Evolutionary conservation across 1,284 basidiomycete species (phyloP), one percentile per base, ranked within the genome.

Genomic region (Cystobasidium pallidum): DNA sequence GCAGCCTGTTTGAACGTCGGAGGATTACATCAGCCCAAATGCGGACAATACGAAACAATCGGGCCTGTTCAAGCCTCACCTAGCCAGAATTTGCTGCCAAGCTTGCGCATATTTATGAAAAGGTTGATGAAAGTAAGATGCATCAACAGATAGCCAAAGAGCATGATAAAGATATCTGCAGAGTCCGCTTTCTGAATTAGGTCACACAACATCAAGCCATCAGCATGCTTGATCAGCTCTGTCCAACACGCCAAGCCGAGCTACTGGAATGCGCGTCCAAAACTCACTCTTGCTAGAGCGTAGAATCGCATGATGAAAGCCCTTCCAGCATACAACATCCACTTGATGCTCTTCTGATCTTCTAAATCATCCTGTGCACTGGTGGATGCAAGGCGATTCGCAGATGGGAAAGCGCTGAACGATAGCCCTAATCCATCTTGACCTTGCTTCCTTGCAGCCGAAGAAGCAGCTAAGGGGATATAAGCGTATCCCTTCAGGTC

Each of bases 101-200:
- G 86, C 36, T 89, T 88, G 58, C 92, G 87, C 77, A 92, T 92
- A 76, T 91, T 89, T 76, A 89, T 84, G 83, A 94, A 90, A 49
- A 96, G 86, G 72, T 93, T 89, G 81, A 93, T 88, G 83, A 99
- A 98, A 0, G 94, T 95, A 32, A 85, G 85, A 83, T 98, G 94
- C 95, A 99, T 99, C 72, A 98, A 85, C 64, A 95, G 82, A 82
- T 99, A 99, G 32, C 94, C 96, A 4, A 90, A 86, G n/a, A 98
- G 86, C 78, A 99, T 92, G 76, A 98, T 89, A 67, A 95, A 85
- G 79, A 99, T 97, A 82, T 99, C 95, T 26, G 95, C 87, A 2
- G 92, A 94, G 82, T 97, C 92, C 30, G 96, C 94, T 83, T 92
- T 92, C 87, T 91, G 21, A 43, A 61, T 61, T 3, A 71, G 21